Evolutionary conservation across 129 eudicot species (phyloP).

Genomic region (Flaveria brownii): DNA sequence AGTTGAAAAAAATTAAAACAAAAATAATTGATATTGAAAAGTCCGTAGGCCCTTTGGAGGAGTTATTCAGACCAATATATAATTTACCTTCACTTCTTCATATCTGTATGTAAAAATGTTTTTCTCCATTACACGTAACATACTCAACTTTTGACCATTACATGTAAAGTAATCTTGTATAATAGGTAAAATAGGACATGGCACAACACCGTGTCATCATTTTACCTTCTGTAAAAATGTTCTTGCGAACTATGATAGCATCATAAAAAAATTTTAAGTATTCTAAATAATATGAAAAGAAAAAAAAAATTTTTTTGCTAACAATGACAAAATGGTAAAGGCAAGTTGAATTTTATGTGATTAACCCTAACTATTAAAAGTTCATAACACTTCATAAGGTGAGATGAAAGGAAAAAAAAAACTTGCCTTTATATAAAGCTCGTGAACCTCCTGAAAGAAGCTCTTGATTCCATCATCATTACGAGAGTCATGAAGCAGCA

Average conservation of each 20-base stretch:
- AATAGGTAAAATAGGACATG: neutral
- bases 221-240: neutral
- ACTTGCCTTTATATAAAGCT: conserved; percentile 86
- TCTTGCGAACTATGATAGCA: neutral
- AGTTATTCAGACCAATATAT: no score
- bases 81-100: neutral
- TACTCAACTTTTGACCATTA: neutral
- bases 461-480: conserved; percentile 97
- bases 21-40: neutral
- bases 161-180: neutral
- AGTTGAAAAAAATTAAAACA: neutral
- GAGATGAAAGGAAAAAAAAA: neutral
- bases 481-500: conserved; percentile 98
- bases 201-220: neutral
- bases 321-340: neutral
- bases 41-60: neutral
- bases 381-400: neutral
- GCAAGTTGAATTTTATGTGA: neutral
- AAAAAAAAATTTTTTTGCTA: neutral
- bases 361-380: neutral
- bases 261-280: neutral
- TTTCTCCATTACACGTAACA: neutral
- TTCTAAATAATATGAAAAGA: neutral
- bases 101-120: neutral
- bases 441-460: conserved; percentile 99